A percentile compares a stretch with the other conserved stretches of the same genome.
phyloP scores from a whole-genome alignment of 768 basidiomycete species.

The Scleroderma citrinum region DNA sequence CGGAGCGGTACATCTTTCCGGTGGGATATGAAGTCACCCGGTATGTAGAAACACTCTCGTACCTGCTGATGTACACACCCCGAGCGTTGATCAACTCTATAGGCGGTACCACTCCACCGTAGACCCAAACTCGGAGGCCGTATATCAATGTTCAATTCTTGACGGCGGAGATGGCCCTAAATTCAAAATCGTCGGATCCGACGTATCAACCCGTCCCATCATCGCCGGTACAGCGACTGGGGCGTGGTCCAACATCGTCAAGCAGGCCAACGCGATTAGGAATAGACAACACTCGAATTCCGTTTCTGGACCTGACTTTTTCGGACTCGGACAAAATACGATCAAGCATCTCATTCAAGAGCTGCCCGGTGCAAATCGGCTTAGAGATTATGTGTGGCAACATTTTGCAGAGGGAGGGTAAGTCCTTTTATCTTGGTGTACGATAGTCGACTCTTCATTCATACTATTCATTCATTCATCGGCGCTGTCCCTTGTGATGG shows the following conservation, averaged over 20 bases:
- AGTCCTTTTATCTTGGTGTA: slow-evolving; percentile 29
- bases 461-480: not conserved
- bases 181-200: slow-evolving; percentile 75
- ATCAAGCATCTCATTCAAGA: slow-evolving; percentile 91
- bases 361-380: slow-evolving; percentile 61
- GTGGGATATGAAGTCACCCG: slow-evolving; percentile 81
- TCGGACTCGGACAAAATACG: slow-evolving; percentile 80
- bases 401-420: slow-evolving; percentile 82
- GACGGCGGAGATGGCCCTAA: slow-evolving; percentile 83
- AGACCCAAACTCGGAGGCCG: slow-evolving; percentile 58
- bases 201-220: slow-evolving; percentile 64
- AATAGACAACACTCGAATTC: slow-evolving; percentile 82
- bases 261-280: slow-evolving; percentile 74
- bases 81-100: not conserved
- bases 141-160: slow-evolving; percentile 78
- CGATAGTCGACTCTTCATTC: not conserved
- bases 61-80: not conserved
- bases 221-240: slow-evolving; percentile 86
- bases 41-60: slow-evolving; percentile 31
- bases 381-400: slow-evolving; percentile 84
- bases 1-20: slow-evolving; percentile 84
- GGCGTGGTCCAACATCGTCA: slow-evolving; percentile 81
- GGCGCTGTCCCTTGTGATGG: not conserved
- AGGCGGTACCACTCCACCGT: slow-evolving; percentile 78
- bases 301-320: slow-evolving; percentile 86